Evolutionary conservation across 176 grass and related monocot genomes (phyloP).

Genomic region (Urochloa ruziziensis): DNA sequence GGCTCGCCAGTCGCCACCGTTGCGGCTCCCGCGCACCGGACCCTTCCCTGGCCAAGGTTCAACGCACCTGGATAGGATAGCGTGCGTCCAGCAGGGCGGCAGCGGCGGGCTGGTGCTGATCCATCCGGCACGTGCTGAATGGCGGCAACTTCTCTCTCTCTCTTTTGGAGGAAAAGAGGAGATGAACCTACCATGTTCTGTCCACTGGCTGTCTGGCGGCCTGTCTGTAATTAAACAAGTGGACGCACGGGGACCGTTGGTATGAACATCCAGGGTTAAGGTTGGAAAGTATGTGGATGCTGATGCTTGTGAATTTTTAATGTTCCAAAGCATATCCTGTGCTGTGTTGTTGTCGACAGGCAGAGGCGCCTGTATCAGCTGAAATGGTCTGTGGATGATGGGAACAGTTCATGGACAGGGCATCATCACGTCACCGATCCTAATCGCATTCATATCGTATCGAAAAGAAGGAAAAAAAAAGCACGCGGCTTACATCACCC

Average conservation of each 20-base stretch:
- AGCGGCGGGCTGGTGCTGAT: neutral
- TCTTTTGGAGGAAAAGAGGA: neutral
- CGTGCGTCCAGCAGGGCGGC: neutral
- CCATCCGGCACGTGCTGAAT: conserved; percentile 16
- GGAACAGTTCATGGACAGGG: neutral
- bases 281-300: neutral
- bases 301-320: neutral
- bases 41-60: neutral
- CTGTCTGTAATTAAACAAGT: neutral
- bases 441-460: neutral
- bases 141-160: neutral
- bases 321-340: neutral
- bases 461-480: neutral
- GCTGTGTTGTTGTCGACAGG: conserved; percentile 5
- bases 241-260: neutral
- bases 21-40: conserved; percentile 5
- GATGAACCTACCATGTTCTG: neutral
- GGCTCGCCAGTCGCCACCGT: conserved; percentile 10
- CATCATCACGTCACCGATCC: neutral
- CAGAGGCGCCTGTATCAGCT: neutral
- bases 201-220: neutral
- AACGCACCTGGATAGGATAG: neutral
- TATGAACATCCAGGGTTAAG: conserved; percentile 4
- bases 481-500: neutral
- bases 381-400: neutral